Percentiles rank a stretch among this genome's conserved stretches.
Conservation (phyloP, 768 basidiomycete genomes). For the Lentinula aciculospora region DNA sequence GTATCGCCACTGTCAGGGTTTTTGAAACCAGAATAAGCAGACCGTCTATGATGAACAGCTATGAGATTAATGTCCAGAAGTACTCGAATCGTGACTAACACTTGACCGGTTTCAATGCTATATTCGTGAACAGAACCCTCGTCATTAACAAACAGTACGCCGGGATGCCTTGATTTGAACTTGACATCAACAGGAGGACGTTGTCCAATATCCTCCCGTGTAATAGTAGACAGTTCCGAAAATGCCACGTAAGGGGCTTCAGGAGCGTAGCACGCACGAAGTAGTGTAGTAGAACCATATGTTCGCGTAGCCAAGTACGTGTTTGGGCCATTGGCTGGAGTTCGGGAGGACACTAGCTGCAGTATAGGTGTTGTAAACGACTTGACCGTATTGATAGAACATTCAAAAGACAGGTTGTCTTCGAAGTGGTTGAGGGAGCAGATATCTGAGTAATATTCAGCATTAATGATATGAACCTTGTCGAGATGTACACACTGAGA, state of each 20-base stretch:
- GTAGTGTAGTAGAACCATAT: constrained; percentile 34
- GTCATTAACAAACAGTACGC: constrained; percentile 41
- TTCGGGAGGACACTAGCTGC: constrained; percentile 42
- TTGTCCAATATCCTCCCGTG: constrained; percentile 33
- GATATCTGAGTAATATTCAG: constrained; percentile 35
- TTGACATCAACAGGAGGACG: constrained; percentile 43
- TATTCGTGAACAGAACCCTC: constrained; percentile 47
- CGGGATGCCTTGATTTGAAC: constrained; percentile 23
- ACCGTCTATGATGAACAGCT: constrained; percentile 15
- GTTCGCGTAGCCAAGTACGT: constrained; percentile 20
- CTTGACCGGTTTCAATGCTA: constrained; percentile 25
- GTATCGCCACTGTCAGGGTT: constrained; percentile 17
- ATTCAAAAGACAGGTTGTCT: constrained; percentile 24
- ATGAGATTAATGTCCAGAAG: background rate
- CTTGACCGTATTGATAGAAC: constrained; percentile 33
- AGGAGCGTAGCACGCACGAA: constrained; percentile 21
- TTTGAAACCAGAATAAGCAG: constrained; percentile 8
- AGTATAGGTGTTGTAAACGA: constrained; percentile 64
- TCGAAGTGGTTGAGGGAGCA: constrained; percentile 31
- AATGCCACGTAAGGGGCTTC: constrained; percentile 13
- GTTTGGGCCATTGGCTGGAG: background rate
- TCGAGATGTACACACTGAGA: constrained; percentile 44
- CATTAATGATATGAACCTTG: background rate
- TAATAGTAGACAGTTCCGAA: constrained; percentile 30
- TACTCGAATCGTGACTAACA: constrained; percentile 30